A percentile compares a stretch with the other conserved stretches of the same genome.
phyloP scores from a whole-genome alignment of 2,329 filamentous ascomycete species.

The Furcasterigmium furcatum region DNA sequence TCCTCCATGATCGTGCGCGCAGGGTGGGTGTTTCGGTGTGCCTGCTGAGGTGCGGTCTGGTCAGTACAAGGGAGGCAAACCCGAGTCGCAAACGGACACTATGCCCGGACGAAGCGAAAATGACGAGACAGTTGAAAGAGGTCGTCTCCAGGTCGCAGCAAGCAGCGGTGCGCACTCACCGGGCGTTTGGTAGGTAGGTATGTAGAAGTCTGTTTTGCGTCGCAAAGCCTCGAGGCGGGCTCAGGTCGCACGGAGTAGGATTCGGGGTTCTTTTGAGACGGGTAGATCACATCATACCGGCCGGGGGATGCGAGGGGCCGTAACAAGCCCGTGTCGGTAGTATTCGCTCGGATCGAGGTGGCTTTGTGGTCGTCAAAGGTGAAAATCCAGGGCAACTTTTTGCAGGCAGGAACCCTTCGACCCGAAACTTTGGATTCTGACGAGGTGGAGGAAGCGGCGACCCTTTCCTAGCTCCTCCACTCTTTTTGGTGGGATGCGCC shows the following conservation, averaged over 20 bases:
- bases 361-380: background rate
- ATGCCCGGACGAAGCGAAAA: too few relatives aligned
- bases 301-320: background rate
- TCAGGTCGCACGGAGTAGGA: slow-evolving; percentile 13
- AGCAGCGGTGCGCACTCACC: too few relatives aligned
- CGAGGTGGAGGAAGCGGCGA: too few relatives aligned
- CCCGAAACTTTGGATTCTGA: too few relatives aligned
- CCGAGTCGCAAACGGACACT: too few relatives aligned
- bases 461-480: background rate
- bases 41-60: too few relatives aligned
- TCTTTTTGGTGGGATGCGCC: slow-evolving; percentile 1
- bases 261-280: slow-evolving; percentile 9
- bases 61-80: too few relatives aligned
- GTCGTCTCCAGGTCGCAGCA: too few relatives aligned
- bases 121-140: too few relatives aligned
- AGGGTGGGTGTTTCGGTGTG: background rate
- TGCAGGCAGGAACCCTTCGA: background rate
- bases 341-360: background rate
- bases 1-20: slow-evolving; percentile 65
- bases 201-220: too few relatives aligned
- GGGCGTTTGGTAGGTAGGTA: slow-evolving; percentile 8
- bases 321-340: background rate
- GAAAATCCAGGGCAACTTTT: background rate
- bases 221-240: slow-evolving; percentile 13
- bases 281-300: slow-evolving; percentile 15